A percentile compares a stretch with the other conserved stretches of the same genome.
These are phyloP conservation scores for Tetrapisispora phaffii DNA, from an alignment of 805 yeast genomes.

Conservation along the genomic window DNA sequence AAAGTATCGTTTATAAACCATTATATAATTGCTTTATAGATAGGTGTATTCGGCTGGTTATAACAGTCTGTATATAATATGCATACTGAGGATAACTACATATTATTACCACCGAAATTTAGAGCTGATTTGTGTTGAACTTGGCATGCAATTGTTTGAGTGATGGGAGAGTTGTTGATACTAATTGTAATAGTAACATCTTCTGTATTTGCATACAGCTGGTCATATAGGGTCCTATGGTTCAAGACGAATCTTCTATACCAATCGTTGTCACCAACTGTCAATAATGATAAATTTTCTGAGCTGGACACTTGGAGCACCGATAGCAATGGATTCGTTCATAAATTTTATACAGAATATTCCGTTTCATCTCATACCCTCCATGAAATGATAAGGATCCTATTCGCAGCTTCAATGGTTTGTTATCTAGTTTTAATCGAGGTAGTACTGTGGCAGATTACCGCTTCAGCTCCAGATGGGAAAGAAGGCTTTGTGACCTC, in stretches of 20 bases:
- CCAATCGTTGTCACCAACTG: slow-evolving; percentile 12
- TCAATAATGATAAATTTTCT: slow-evolving; percentile 3
- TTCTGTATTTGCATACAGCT: slow-evolving; percentile 8
- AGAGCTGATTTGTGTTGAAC: background rate
- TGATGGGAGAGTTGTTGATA: slow-evolving; percentile 9
- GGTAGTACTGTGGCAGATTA: slow-evolving; percentile 26
- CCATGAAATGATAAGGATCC: slow-evolving; percentile 10
- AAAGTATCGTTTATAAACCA: too few species aligned
- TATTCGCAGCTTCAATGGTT: slow-evolving; percentile 23
- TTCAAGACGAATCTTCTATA: slow-evolving; percentile 15
- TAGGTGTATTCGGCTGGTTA: too few species aligned
- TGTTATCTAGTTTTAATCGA: slow-evolving; percentile 24
- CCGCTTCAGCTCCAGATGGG: slow-evolving; percentile 14
- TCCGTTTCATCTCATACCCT: slow-evolving; percentile 22
- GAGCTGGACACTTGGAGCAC: slow-evolving; percentile 7
- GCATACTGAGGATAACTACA: background rate
- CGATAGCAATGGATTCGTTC: slow-evolving; percentile 14
- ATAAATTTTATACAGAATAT: slow-evolving; percentile 25
- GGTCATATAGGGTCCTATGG: slow-evolving; percentile 18
- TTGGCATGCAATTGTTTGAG: background rate
- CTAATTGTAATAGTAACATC: slow-evolving; percentile 4
- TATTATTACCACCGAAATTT: background rate
- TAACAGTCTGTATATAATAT: too few species aligned
- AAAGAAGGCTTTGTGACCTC: slow-evolving; percentile 15
- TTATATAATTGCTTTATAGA: too few species aligned